These are phyloP conservation scores for Leptodermis oblonga DNA, from an alignment of 257 asterid genomes.

Conservation along the genomic window DNA sequence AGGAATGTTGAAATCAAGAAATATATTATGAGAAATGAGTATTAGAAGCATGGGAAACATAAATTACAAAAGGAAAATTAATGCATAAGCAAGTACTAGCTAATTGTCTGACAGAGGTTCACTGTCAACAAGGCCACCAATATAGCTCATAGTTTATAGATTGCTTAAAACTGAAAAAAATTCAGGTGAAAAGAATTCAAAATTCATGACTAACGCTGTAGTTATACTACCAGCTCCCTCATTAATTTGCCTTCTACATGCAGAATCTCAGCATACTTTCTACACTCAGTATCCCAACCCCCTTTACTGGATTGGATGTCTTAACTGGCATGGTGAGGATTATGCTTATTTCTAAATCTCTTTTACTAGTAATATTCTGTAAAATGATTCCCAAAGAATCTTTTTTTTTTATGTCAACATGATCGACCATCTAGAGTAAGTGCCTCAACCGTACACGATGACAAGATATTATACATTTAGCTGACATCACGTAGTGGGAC, in stretches of 20 bases:
- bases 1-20: background rate
- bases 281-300: background rate
- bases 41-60: background rate
- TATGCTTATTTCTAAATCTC: background rate
- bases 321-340: no score
- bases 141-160: background rate
- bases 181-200: background rate
- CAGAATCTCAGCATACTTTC: background rate
- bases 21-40: background rate
- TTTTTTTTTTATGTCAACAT: background rate
- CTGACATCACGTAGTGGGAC: no score
- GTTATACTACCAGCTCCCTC: background rate
- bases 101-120: background rate
- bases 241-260: background rate
- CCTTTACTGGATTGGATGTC: background rate
- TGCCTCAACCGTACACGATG: no score
- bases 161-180: background rate
- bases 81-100: constrained; percentile 5
- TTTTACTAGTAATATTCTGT: background rate
- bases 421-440: no score
- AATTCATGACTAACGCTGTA: background rate
- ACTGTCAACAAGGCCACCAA: background rate
- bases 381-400: no score
- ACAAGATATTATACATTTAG: no score
- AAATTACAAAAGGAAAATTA: background rate